phyloP scores from a whole-genome alignment of 225 moss, liverwort and hornwort species.

The Pleurozium schreberi region DNA sequence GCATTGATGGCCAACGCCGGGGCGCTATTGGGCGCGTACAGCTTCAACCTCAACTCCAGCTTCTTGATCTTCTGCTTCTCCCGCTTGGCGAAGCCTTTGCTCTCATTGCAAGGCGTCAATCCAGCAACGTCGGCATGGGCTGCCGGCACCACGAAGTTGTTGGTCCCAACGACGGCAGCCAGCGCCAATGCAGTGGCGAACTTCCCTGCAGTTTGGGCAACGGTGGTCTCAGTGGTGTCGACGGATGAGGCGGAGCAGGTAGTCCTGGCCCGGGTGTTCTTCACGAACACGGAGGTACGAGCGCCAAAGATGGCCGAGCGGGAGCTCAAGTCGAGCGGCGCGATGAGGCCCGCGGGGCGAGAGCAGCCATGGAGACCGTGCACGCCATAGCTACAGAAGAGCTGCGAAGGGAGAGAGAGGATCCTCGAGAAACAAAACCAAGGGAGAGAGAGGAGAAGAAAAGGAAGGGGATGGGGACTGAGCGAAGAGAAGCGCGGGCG shows the following conservation, averaged over 20 bases:
- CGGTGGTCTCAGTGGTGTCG: constrained; percentile 22
- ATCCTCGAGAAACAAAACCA: not conserved
- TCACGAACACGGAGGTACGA: constrained; percentile 21
- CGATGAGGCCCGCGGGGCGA: constrained; percentile 36
- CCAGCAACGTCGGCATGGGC: constrained; percentile 83
- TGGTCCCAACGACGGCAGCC: constrained; percentile 57
- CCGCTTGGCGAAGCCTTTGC: constrained; percentile 78
- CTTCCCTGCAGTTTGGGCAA: constrained; percentile 48
- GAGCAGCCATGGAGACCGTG: constrained; percentile 47
- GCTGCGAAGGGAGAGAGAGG: not conserved
- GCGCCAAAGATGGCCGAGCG: constrained; percentile 9
- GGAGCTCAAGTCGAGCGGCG: constrained; percentile 39
- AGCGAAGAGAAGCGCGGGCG: not conserved
- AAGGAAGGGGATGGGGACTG: not conserved
- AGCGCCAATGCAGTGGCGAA: constrained; percentile 70
- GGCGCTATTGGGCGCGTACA: constrained; percentile 64
- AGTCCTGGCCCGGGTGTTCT: constrained; percentile 42
- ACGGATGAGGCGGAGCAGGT: constrained; percentile 53
- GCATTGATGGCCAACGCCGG: constrained; percentile 79
- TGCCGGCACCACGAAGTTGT: constrained; percentile 53
- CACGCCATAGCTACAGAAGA: constrained; percentile 42
- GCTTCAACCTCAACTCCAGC: constrained; percentile 60
- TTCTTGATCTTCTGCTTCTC: constrained; percentile 88
- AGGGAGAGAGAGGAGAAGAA: not conserved
- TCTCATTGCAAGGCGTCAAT: constrained; percentile 84